Conservation (phyloP, 75 land plant genomes). For the Cunninghamia lanceolata region DNA sequence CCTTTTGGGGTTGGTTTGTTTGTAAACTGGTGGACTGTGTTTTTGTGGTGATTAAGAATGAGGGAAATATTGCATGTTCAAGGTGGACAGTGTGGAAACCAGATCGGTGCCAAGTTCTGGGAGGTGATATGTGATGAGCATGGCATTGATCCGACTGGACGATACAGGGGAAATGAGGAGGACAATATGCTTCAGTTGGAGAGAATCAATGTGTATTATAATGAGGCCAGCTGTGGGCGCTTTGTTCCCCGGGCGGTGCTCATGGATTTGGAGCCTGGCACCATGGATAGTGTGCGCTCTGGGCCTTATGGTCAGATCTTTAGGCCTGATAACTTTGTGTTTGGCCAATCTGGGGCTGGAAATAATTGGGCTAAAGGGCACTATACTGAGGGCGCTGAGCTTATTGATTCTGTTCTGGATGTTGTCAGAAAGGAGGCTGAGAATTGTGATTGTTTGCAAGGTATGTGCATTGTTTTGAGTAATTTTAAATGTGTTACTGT, state of each 20-base stretch:
- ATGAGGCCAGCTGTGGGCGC: constrained; percentile 22
- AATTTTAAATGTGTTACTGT: not conserved
- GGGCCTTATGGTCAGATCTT: too few relatives aligned
- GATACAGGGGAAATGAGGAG: constrained; percentile 4
- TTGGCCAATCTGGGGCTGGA: too few relatives aligned
- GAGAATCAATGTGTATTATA: constrained; percentile 22
- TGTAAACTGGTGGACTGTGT: not conserved
- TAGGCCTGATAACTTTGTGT: too few relatives aligned
- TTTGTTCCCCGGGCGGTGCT: constrained; percentile 18
- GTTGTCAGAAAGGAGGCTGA: constrained; percentile 53
- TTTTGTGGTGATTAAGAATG: not conserved
- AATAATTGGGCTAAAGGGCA: too few relatives aligned
- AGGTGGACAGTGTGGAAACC: constrained; percentile 32
- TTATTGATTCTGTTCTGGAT: constrained; percentile 46
- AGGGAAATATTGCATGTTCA: constrained; percentile 33
- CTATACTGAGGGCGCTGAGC: constrained; percentile 26
- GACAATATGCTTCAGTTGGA: constrained; percentile 15
- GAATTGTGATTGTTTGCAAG: constrained; percentile 55
- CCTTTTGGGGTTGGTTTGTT: too few relatives aligned
- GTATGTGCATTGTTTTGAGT: constrained; percentile 13
- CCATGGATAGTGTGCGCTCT: constrained; percentile 20
- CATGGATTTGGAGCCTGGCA: constrained; percentile 22
- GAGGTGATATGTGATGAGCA: constrained; percentile 20
- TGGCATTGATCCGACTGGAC: constrained; percentile 20
- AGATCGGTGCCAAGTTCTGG: constrained; percentile 28